A percentile compares a stretch with the other conserved stretches of the same genome.
Evolutionary conservation across 495 filamentous ascomycete genomes (phyloP).

Genomic region (Beverwykella pulmonaria): DNA sequence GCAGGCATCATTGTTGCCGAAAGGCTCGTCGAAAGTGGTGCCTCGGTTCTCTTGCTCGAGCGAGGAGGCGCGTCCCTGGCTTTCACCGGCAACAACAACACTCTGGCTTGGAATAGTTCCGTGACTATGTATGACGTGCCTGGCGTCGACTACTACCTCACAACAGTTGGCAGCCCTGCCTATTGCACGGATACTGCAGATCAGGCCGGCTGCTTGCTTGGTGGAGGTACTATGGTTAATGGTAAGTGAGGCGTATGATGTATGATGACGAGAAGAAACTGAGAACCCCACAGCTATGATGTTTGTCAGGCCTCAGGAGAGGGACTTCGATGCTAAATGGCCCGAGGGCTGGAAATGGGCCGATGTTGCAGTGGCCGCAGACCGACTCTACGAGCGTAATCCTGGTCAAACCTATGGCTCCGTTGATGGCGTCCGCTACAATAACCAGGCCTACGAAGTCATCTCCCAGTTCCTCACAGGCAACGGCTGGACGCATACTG

Average conservation of each 20-base stretch:
- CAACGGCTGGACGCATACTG: slow-evolving; percentile 4
- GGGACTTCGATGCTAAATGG: slow-evolving; percentile 26
- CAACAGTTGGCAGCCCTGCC: slow-evolving; percentile 13
- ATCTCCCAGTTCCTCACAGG: slow-evolving; percentile 15
- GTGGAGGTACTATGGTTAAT: slow-evolving; percentile 48
- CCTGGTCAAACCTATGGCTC: slow-evolving; percentile 23
- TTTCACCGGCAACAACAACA: slow-evolving; percentile 20
- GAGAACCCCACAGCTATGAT: slow-evolving; percentile 15
- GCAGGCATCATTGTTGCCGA: slow-evolving; percentile 42
- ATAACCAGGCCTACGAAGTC: slow-evolving; percentile 26
- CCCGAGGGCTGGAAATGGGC: slow-evolving; percentile 30
- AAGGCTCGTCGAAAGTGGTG: slow-evolving; percentile 45
- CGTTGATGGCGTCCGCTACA: slow-evolving; percentile 18
- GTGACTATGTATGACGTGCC: slow-evolving; percentile 30
- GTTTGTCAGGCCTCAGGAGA: slow-evolving; percentile 21
- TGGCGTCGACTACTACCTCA: slow-evolving; percentile 24
- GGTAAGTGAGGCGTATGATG: slow-evolving; percentile 41
- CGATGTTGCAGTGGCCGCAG: slow-evolving; percentile 20
- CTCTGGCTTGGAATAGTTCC: slow-evolving; percentile 22
- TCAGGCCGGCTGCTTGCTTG: slow-evolving; percentile 30
- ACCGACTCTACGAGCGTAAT: slow-evolving; percentile 19
- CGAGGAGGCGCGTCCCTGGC: slow-evolving; percentile 42
- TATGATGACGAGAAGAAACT: neutral
- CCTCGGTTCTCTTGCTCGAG: slow-evolving; percentile 49
- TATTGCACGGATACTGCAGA: slow-evolving; percentile 23